Evolutionary conservation across 352 stramenopile genomes (phyloP).

Genomic region (Phytophthora chlamydospora): DNA sequence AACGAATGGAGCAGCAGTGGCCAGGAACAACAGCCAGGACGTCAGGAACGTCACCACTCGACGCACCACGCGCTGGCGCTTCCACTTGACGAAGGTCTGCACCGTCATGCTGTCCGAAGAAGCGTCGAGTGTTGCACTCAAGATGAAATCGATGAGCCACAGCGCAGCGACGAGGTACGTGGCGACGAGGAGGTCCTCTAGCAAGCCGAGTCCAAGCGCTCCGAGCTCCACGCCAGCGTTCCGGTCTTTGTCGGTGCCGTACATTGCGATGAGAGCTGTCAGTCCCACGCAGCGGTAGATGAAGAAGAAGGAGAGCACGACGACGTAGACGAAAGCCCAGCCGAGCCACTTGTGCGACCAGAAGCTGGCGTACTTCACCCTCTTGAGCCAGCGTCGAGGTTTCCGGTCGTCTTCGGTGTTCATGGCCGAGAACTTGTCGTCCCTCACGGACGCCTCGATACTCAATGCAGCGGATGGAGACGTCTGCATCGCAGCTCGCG

Average conservation of each 20-base stretch:
- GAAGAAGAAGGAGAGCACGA: conserved; percentile 1
- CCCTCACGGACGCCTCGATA: conserved; percentile 4
- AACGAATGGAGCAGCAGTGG: conserved; percentile 21
- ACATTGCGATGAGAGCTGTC: background rate
- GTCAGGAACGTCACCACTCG: conserved; percentile 25
- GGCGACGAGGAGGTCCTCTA: conserved; percentile 38
- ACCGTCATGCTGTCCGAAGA: conserved; percentile 27
- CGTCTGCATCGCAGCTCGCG: conserved; percentile 6
- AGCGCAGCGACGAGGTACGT: conserved; percentile 37
- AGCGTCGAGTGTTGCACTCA: conserved; percentile 14
- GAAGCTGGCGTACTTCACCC: conserved; percentile 14
- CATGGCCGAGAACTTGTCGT: conserved; percentile 20
- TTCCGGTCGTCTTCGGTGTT: conserved; percentile 11
- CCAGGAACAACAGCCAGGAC: conserved; percentile 29
- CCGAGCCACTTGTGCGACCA: conserved; percentile 26
- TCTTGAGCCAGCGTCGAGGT: conserved; percentile 10
- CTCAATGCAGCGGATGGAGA: conserved; percentile 22
- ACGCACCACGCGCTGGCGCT: conserved; percentile 24
- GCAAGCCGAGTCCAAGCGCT: conserved; percentile 23
- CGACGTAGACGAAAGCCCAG: background rate
- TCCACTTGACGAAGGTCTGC: conserved; percentile 34
- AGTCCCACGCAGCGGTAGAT: conserved; percentile 2
- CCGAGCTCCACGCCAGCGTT: conserved; percentile 10
- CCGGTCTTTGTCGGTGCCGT: background rate
- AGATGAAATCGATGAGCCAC: conserved; percentile 32